A percentile compares a stretch with the other conserved stretches of the same genome.
Conservation (phyloP, 805 yeast genomes). For the Candida tibetensis region DNA sequence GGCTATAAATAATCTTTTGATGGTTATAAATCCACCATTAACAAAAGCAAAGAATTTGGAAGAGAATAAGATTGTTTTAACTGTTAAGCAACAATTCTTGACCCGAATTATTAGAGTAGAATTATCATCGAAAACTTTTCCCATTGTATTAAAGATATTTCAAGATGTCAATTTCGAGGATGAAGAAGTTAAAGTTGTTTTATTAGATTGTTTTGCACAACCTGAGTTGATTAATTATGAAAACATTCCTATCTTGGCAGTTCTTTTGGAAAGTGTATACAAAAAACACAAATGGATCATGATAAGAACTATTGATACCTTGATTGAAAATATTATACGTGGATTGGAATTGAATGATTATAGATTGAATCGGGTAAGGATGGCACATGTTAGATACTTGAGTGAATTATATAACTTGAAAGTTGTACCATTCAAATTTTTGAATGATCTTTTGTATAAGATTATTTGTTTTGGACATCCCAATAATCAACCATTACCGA, state of each 20-base stretch:
- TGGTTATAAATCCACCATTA: constrained; percentile 55
- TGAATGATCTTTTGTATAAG: constrained; percentile 53
- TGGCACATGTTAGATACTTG: constrained; percentile 60
- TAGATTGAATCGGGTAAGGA: constrained; percentile 54
- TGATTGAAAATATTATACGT: constrained; percentile 59
- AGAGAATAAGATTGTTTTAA: constrained; percentile 25
- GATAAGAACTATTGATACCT: constrained; percentile 53
- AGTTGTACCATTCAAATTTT: constrained; percentile 43
- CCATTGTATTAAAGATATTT: constrained; percentile 25
- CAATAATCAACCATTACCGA: constrained; percentile 54
- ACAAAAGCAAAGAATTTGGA: constrained; percentile 25
- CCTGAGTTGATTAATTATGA: constrained; percentile 65
- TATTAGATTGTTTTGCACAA: constrained; percentile 46
- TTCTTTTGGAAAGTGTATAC: constrained; percentile 33
- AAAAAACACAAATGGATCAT: constrained; percentile 39
- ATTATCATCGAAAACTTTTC: constrained; percentile 33
- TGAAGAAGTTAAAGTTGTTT: constrained; percentile 26
- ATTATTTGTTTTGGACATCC: constrained; percentile 66
- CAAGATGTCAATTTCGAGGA: constrained; percentile 48
- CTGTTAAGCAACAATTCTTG: constrained; percentile 26
- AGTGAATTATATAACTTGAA: constrained; percentile 53
- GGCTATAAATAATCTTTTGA: constrained; percentile 55
- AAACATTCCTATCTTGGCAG: constrained; percentile 49
- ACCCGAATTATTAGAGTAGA: constrained; percentile 51
- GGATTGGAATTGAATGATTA: constrained; percentile 68